These are phyloP conservation scores for Hansfordia pulvinata DNA, from an alignment of 2,329 filamentous ascomycete genomes.

Conservation along the genomic window DNA sequence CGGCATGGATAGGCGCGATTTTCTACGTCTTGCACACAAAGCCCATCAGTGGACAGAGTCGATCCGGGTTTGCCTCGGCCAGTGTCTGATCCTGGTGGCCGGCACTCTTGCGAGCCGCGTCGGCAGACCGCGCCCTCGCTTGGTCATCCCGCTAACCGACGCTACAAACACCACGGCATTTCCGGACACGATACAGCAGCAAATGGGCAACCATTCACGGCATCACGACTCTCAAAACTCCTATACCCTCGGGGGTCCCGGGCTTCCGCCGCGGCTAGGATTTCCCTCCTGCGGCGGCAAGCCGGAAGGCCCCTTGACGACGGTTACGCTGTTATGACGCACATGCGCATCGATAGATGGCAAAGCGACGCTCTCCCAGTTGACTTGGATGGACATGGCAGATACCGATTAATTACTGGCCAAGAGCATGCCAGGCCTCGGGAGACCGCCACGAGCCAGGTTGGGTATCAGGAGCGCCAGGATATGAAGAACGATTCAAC, in stretches of 20 bases:
- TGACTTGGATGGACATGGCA: slow-evolving; percentile 9
- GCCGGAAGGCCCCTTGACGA: slow-evolving; percentile 17
- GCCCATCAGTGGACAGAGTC: too few species aligned
- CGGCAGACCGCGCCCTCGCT: slow-evolving; percentile 1
- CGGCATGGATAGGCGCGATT: too few species aligned
- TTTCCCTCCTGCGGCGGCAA: slow-evolving; percentile 8
- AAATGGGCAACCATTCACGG: slow-evolving; percentile 22
- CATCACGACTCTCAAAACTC: slow-evolving; percentile 17
- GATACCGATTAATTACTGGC: slow-evolving; percentile 7
- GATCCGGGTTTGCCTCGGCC: too few species aligned
- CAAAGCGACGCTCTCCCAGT: slow-evolving; percentile 7
- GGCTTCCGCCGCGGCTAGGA: slow-evolving; percentile 6
- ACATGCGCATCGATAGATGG: slow-evolving; percentile 19
- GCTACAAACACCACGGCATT: slow-evolving; percentile 9
- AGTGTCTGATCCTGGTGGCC: too few species aligned
- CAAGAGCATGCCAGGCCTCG: slow-evolving; percentile 9
- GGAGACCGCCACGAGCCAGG: too few species aligned
- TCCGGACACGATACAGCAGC: slow-evolving; percentile 20
- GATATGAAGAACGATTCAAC: slow-evolving; percentile 17
- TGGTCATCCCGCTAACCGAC: slow-evolving; percentile 4
- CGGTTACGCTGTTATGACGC: slow-evolving; percentile 23
- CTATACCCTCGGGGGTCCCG: slow-evolving; percentile 18
- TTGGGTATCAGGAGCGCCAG: too few species aligned
- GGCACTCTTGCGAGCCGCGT: slow-evolving; percentile 1
- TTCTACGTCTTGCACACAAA: too few species aligned